phyloP scores from a whole-genome alignment of 73 alveolate genomes.

The Tetrahymena elliotti region DNA sequence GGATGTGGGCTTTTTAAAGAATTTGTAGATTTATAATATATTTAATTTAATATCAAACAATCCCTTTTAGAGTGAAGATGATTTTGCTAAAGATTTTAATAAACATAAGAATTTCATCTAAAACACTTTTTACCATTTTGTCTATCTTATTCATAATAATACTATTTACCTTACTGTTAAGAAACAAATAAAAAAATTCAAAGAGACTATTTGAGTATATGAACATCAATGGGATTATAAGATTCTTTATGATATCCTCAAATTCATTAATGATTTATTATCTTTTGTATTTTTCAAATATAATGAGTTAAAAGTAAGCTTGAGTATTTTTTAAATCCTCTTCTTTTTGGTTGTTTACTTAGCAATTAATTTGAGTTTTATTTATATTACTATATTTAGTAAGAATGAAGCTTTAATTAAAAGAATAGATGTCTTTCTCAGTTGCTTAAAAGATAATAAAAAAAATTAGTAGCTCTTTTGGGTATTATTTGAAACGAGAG shows the following conservation, averaged over 20 bases:
- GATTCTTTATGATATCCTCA: not conserved
- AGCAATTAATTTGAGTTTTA: not conserved
- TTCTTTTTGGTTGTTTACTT: not conserved
- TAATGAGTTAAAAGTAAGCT: not conserved
- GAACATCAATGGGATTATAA: not conserved
- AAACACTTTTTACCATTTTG: not conserved
- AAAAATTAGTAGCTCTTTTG: not conserved
- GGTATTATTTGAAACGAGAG: not conserved
- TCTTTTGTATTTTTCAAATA: not conserved
- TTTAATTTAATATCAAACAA: not conserved
- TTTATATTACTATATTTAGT: not conserved
- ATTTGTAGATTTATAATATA: not conserved
- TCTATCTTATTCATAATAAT: not conserved
- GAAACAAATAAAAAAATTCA: not conserved
- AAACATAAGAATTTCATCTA: not conserved
- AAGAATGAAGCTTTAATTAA: not conserved
- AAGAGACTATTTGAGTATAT: not conserved
- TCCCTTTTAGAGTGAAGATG: not conserved
- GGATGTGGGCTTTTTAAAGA: not conserved
- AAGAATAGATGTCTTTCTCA: not conserved
- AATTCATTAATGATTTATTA: not conserved
- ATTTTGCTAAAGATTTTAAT: not conserved
- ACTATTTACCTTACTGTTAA: not conserved
- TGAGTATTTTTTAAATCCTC: not conserved
- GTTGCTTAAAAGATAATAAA: not conserved